These are phyloP conservation scores for Phanerochaete carnosa DNA, from an alignment of 768 basidiomycete genomes.

Conservation along the genomic window DNA sequence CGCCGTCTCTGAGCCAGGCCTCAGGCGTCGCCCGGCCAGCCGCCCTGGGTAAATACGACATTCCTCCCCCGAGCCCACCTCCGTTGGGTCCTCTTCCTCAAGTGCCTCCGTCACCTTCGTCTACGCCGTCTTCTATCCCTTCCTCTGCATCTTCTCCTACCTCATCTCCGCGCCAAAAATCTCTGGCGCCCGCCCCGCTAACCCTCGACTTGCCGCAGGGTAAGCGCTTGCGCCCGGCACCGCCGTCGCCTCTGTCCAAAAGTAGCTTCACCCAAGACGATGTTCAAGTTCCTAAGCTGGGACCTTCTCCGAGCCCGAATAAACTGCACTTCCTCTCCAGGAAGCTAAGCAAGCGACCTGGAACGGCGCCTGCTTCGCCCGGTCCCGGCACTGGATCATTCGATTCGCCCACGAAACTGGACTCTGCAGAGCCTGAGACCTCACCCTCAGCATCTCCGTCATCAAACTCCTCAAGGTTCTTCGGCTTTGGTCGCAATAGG, in stretches of 20 bases:
- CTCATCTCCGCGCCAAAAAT: not conserved
- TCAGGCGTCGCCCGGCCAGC: not conserved
- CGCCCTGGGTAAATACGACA: slow-evolving; percentile 6
- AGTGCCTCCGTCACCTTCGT: slow-evolving; percentile 5
- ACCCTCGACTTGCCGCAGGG: not conserved
- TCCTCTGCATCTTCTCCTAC: not conserved
- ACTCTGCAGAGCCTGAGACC: not conserved
- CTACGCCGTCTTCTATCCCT: not conserved
- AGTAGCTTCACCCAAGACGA: not conserved
- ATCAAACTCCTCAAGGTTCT: not conserved
- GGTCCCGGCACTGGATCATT: not conserved
- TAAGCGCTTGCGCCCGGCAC: not conserved
- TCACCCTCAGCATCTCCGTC: not conserved
- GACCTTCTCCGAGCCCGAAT: not conserved
- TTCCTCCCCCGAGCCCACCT: slow-evolving; percentile 24
- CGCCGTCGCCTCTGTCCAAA: not conserved
- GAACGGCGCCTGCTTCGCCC: not conserved
- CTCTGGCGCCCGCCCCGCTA: not conserved
- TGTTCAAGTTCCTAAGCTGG: not conserved
- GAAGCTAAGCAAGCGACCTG: not conserved
- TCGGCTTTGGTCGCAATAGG: not conserved
- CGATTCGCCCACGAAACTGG: not conserved
- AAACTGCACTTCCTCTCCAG: not conserved
- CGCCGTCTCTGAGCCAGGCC: not conserved
- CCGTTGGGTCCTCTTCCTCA: slow-evolving; percentile 22